These are phyloP conservation scores for Biscogniauxia sp. DNA, from an alignment of 2,329 filamentous ascomycete species.

Conservation along the genomic window DNA sequence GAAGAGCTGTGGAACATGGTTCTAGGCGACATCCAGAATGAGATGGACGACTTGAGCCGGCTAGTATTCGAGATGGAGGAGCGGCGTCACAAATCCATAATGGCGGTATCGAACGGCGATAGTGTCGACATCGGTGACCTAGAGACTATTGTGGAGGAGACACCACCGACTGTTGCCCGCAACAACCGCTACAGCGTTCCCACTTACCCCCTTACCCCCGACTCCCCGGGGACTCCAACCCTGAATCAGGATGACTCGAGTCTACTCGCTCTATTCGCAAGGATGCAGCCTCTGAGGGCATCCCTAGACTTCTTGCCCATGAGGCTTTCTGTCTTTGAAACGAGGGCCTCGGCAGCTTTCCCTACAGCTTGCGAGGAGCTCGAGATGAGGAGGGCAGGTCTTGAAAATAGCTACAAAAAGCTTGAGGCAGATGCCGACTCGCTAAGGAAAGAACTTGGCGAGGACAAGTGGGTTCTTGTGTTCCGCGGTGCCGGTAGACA, in stretches of 20 bases:
- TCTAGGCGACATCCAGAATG: slow-evolving; percentile 86
- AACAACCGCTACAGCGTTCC: slow-evolving; percentile 69
- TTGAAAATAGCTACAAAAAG: slow-evolving; percentile 85
- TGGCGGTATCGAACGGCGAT: slow-evolving; percentile 60
- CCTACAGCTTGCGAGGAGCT: slow-evolving; percentile 90
- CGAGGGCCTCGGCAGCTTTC: slow-evolving; percentile 73
- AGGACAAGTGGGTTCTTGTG: slow-evolving; percentile 94
- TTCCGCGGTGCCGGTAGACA: slow-evolving; percentile 91
- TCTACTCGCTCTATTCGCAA: slow-evolving; percentile 83
- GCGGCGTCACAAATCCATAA: slow-evolving; percentile 76
- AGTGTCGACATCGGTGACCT: slow-evolving; percentile 81
- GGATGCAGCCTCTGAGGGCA: slow-evolving; percentile 90
- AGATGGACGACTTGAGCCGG: slow-evolving; percentile 74
- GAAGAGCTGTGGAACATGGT: slow-evolving; percentile 95
- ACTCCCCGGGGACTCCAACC: slow-evolving; percentile 55
- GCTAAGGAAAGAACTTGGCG: slow-evolving; percentile 82
- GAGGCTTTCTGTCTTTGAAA: slow-evolving; percentile 83
- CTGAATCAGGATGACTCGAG: slow-evolving; percentile 79
- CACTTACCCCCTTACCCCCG: slow-evolving; percentile 61
- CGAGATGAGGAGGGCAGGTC: slow-evolving; percentile 66
- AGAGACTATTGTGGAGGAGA: slow-evolving; percentile 90
- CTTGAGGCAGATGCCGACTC: slow-evolving; percentile 89
- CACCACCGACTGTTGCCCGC: slow-evolving; percentile 56
- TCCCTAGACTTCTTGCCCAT: slow-evolving; percentile 95
- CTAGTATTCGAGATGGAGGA: slow-evolving; percentile 98